phyloP scores from a whole-genome alignment of 345 rosid species.

The Brassica rapa region DNA sequence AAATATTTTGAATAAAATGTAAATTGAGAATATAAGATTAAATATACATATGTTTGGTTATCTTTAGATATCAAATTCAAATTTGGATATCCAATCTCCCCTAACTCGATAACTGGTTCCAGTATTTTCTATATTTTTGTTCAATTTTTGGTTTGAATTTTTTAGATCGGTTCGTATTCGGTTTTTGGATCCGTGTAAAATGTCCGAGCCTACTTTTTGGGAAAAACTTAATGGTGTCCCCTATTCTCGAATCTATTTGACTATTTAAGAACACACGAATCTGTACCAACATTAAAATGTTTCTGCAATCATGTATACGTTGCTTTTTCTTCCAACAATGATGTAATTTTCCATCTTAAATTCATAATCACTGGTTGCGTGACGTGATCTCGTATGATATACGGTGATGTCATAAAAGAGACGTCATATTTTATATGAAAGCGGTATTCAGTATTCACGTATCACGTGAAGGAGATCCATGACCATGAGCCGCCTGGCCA shows the following conservation, averaged over 20 bases:
- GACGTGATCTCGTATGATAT: conserved; percentile 2
- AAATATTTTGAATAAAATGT: too few relatives aligned
- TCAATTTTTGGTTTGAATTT: too few relatives aligned
- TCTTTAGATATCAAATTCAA: too few relatives aligned
- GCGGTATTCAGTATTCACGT: neutral
- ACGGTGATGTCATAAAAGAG: conserved; percentile 10
- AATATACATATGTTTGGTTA: too few relatives aligned
- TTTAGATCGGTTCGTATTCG: too few relatives aligned
- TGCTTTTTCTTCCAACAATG: neutral
- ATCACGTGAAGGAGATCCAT: conserved; percentile 21
- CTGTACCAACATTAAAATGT: neutral
- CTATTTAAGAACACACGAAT: neutral
- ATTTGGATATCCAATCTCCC: too few relatives aligned
- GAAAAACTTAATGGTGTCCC: neutral
- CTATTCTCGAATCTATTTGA: conserved; percentile 17
- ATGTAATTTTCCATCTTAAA: neutral
- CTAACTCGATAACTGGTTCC: too few relatives aligned
- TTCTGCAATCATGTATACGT: neutral
- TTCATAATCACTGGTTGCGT: neutral
- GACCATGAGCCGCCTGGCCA: conserved; percentile 29
- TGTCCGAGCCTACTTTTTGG: too few relatives aligned
- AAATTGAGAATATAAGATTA: too few relatives aligned
- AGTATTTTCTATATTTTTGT: too few relatives aligned
- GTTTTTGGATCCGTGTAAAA: too few relatives aligned
- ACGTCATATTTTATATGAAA: neutral